Evolutionary conservation across 768 basidiomycete species (phyloP).

Genomic region (Kwoniella sp.): DNA sequence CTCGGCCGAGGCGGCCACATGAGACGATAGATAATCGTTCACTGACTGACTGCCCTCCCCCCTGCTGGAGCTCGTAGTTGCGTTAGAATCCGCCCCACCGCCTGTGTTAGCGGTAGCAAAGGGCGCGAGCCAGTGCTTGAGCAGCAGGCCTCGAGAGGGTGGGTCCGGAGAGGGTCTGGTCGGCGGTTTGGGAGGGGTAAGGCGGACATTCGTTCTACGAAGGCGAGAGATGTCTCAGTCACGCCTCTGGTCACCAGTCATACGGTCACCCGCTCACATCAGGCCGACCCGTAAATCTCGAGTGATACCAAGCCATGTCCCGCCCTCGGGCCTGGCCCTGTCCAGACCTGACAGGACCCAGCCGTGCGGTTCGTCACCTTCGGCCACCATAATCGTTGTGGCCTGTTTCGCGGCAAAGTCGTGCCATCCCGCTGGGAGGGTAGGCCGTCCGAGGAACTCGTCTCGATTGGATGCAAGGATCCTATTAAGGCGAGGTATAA

Average conservation of each 20-base stretch:
- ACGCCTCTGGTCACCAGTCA: neutral
- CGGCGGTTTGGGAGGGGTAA: conserved; percentile 14
- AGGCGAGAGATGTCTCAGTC: neutral
- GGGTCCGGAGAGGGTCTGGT: conserved; percentile 14
- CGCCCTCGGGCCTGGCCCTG: conserved; percentile 4
- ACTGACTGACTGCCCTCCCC: no score
- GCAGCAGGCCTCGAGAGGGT: conserved; percentile 45
- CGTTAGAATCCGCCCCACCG: neutral
- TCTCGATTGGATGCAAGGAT: conserved; percentile 51
- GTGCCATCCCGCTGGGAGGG: conserved; percentile 46
- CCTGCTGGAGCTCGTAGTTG: neutral
- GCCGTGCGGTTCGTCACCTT: neutral
- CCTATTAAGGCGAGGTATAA: conserved; percentile 4
- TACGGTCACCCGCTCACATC: conserved; percentile 34
- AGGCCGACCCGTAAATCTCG: conserved; percentile 31
- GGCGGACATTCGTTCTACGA: conserved; percentile 31
- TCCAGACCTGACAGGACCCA: conserved; percentile 13
- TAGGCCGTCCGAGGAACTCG: conserved; percentile 49
- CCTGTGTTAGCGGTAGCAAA: neutral
- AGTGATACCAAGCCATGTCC: conserved; percentile 50
- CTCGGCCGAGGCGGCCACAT: conserved; percentile 14
- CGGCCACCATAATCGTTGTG: neutral
- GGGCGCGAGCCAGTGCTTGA: conserved; percentile 38
- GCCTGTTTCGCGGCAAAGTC: conserved; percentile 10
- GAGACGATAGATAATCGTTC: conserved; percentile 26